Base-by-base conservation (phyloP, 352 stramenopile species). In the Aphanomyces invadans region DNA sequence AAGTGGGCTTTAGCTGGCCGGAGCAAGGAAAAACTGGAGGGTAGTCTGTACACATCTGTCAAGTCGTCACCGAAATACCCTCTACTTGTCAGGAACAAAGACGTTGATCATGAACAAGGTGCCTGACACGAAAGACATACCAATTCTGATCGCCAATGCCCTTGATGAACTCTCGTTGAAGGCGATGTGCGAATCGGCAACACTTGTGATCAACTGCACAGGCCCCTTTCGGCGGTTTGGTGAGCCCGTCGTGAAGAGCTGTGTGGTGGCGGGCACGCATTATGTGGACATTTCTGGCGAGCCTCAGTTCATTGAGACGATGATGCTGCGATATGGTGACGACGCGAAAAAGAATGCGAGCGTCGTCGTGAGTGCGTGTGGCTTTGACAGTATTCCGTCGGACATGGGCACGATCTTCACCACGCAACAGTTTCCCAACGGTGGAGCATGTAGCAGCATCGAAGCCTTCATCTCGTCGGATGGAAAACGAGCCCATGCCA, bases 271-370 rank as follows among this genome's bases (percentile, higher is more conserved):
- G n/a, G 33, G 33, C 33, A 61, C 48, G 12, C 60, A 68, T 49
- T 68, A 68, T 29, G 60, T 68, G 9, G 60, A 68, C 60, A 68
- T 68, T 45, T 42, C 17, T 38, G 60, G 60, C 23, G 60, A 68
- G 45, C 60, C 60, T 2, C 48, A 68, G 29, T 68, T 68, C 46
- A 68, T 68, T 29, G 60, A 68, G 31, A 57, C 48, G 29, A 68
- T 61, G 46, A 42, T 49, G 60, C 31, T 59, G 48, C 51, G 51
- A 4, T 68, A 68, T 36, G n/a, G 48, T 32, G 60, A 48, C 10
- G 33, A 57, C 10, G 60, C 60, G 5, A 59, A 59, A 44, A 39
- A 59, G 46, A 59, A 38, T 29, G 42, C 17, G 11, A 17, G 19
- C 17, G n/a, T 61, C n/a, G 42, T 68, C n/a, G 60, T 68, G 60